phyloP scores from a whole-genome alignment of 768 basidiomycete species.

The Trametes cinnabarina region DNA sequence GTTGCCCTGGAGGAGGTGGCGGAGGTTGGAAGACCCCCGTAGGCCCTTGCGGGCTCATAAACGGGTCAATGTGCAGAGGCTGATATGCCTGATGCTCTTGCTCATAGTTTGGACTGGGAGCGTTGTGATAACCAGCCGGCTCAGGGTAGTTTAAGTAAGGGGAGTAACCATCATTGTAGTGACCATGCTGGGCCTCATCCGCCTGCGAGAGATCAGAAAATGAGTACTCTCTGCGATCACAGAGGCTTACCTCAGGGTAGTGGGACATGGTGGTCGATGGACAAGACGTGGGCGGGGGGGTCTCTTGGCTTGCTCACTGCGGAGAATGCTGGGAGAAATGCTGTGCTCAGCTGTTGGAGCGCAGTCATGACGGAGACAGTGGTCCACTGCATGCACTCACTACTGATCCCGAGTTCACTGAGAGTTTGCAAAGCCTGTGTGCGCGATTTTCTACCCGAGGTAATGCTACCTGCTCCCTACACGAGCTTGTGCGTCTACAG shows the following conservation, averaged over 20 bases:
- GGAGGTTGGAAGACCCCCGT: constrained; percentile 21
- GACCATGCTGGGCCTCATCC: constrained; percentile 60
- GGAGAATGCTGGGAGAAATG: constrained; percentile 11
- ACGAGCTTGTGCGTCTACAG: not conserved
- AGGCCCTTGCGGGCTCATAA: constrained; percentile 32
- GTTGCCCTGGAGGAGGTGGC: constrained; percentile 19
- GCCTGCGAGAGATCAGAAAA: constrained; percentile 37
- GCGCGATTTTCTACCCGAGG: not conserved
- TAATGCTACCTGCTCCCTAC: not conserved
- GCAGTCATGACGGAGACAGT: not conserved
- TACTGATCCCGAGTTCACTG: not conserved
- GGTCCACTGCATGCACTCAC: constrained; percentile 6
- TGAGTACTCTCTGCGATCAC: not conserved
- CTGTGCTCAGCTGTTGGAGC: constrained; percentile 8
- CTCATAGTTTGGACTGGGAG: constrained; percentile 36
- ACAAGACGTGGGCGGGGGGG: not conserved
- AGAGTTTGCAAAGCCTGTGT: not conserved
- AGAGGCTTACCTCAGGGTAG: constrained; percentile 38
- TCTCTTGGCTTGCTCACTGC: constrained; percentile 4
- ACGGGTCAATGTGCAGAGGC: constrained; percentile 40
- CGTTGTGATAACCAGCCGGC: constrained; percentile 28
- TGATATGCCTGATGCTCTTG: constrained; percentile 34
- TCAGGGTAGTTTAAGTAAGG: constrained; percentile 40
- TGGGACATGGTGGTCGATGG: constrained; percentile 36
- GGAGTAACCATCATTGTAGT: constrained; percentile 67